Evolutionary conservation across 305 asterid genomes (phyloP), one percentile per base, ranked within the genome.

Genomic region (Fraxinus platypoda): DNA sequence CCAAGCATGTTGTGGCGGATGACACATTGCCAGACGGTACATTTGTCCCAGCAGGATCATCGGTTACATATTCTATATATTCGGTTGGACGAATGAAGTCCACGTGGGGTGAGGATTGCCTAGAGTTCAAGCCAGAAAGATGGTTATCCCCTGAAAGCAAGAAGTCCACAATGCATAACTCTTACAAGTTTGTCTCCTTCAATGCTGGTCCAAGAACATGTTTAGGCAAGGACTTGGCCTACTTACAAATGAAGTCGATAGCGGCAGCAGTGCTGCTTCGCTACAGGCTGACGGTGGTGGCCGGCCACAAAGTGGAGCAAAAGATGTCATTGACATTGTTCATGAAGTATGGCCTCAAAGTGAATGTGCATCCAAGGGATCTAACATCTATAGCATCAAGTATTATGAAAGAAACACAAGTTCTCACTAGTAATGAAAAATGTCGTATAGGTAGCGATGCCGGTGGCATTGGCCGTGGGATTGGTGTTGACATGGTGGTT

Each of bases 191-290:
- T 54, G 98, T 95, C 28, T 93, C 98, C 33, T 95, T 95, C 83
- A 95, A 95, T 74, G 98, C 98, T 3, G 98, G 98, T 30, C 98
- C 98, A 8, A 83, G 98, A 17, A 89, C 91, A 13, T 95, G 98
- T 25, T 79, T 94, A 7, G 98, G 98, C n/a, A 93, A 89, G 85
- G 98, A 94, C 81, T 79, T 94, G 87, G 98, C 98, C 0, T 94
- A 91, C 78, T 78, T 93, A 75, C 98, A 94, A 66, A 94, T 94
- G 98, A 94, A 94, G 86, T 94, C 98, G 41, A 88, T 94, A n/a
- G 97, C 89, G 8, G 95, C 97, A 1, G 96, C 97, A 4, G 90
- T 91, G 83, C 84, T 94, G 81, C 93, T 94, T 37, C 89, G 98
- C 71, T 94, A 94, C 92, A 91, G 94, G n/a, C 90, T 94, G 17